Base-by-base conservation (phyloP, 208 protist species). In the Strigomonas culicis region DNA sequence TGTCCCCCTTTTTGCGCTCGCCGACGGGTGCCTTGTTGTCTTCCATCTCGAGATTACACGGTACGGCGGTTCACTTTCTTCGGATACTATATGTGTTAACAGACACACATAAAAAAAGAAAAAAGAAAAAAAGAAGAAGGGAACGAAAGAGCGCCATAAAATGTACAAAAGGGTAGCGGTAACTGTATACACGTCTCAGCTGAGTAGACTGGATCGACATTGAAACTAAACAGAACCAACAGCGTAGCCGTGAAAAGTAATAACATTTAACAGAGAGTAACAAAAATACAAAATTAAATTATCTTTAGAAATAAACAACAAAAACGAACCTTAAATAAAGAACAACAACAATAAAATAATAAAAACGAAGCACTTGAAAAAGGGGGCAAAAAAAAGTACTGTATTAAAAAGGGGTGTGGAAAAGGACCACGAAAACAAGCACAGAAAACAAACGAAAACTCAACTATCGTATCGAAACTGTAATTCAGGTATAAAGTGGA, bases 371-470 rank as follows among this genome's bases (percentile, higher is more conserved):
- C 32, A 51, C 24, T n/a, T n/a, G n/a, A n/a, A n/a, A 75, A 39
- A 56, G 4, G 24, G 44, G 59, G 28, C 1, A 44, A 46, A 36
- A 57, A 73, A 59, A n/a, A 50, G 46, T 25, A 51, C 6, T 6
- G 46, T 8, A 51, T 27, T 24, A 19, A 51, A 51, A 51, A n/a
- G 46, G 21, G 46, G 21, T 24, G 46, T 1, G 25, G 2, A 44
- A n/a, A 34, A 21, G 6, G 52, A 62, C 6, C 19, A 43, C 47
- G 30, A 47, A 44, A 49, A 61, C 21, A 21, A 63, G 10, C 21
- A 61, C 15, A 76, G n/a, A 64, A 27, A 32, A 62, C 49, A n/a
- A 4, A 61, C 31, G 59, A 62, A 76, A 70, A 22, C 36, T 44
- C 10, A 55, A 64, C 4, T 27, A 64, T 57, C 10, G 7, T 15